Evolutionary conservation across 2,329 filamentous ascomycete species (phyloP), one percentile per base, ranked within the genome.

Genomic region (Botrytis fabae): DNA sequence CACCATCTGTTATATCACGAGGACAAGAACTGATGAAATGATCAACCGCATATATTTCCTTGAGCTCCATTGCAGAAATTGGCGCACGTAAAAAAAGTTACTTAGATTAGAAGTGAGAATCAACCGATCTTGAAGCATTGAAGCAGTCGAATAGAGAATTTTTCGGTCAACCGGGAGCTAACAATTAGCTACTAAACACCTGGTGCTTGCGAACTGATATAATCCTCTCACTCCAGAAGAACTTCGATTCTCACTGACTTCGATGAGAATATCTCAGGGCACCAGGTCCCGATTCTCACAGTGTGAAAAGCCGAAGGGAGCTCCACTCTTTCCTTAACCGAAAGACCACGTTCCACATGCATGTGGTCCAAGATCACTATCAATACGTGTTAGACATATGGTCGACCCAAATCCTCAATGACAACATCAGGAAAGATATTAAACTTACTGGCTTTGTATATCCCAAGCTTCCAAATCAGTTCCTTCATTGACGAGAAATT

Each of bases 51-150:
- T 54, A 0, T 28, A 3, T 28, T 1, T 54, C 51, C n/a, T 28
- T 14, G 6, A 54, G 6, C n/a, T 18, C 1, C n/a, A 54, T 28
- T 28, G 51, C 14, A 54, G 25, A n/a, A 54, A 3, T 7, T 7
- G 12, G 14, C 3, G 12, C 2, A 54, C 0, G 25, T 28, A 1
- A 2, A 28, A 54, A 54, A 54, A 54, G 25, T 7, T 12, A 0
- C 25, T 28, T 3, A 54, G 2, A 54, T 54, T 28, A n/a, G 51
- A 18, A 28, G 51, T 28, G n/a, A 54, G 51, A 28, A 18, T 18
- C 51, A 54, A 4, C n/a, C 4, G 14, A 54, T 54, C n/a, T 28
- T 18, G 51, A 54, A 54, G 51, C n/a, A 54, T 54, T 18, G 51
- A 28, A 54, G n/a, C 14, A 54, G 51, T 8, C 14, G 6, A 28